Evolutionary conservation across 2,329 filamentous ascomycete genomes (phyloP), one percentile per base, ranked within the genome.

Genomic region (Pseudocercospora fuligena): DNA sequence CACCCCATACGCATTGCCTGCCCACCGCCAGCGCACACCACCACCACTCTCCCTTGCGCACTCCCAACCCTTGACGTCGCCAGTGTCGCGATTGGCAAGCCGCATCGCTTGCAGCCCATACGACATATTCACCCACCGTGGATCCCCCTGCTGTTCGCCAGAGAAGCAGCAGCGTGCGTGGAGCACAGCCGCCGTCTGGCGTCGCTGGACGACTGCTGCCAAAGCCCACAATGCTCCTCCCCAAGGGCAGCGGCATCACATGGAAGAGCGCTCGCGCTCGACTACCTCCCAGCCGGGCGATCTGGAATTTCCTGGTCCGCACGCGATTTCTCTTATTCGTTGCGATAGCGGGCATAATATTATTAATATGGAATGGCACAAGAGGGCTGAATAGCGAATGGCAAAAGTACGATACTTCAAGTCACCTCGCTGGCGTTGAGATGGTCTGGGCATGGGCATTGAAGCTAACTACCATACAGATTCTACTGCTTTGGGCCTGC

Each of bases 401-500:
- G 89, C 93, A 97, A 84, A 96, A 89, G 94, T 97, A 85, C 74
- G 86, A 47, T 54, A 16, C 29, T 16, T 25, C 16, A 47, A 21
- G 40, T 1, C 23, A 57, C 40, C 40, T 43, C 40, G 40, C 40
- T 43, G 40, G 16, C 40, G 16, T 43, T 43, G 29, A 11, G 16
- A 43, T 31, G 54, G 23, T 19, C 19, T 23, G 36, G 53, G 43
- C 25, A 60, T 43, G 49, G n/a, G 23, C 29, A 43, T 43, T n/a
- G 40, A 8, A 16, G 63, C 59, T 59, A 60, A 71, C 43, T 46
- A 54, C 61, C 16, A 19, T 25, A 60, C 76, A 98, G 94, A 82
- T 97, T 97, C 82, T 97, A 97, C 82, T 99, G 95, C 84, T 98
- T 93, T 87, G 95, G 95, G 12, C 94, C 95, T 14, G 88, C 91